Base-by-base conservation (phyloP, 2,329 filamentous ascomycete genomes). In the Stemphylium beticola region DNA sequence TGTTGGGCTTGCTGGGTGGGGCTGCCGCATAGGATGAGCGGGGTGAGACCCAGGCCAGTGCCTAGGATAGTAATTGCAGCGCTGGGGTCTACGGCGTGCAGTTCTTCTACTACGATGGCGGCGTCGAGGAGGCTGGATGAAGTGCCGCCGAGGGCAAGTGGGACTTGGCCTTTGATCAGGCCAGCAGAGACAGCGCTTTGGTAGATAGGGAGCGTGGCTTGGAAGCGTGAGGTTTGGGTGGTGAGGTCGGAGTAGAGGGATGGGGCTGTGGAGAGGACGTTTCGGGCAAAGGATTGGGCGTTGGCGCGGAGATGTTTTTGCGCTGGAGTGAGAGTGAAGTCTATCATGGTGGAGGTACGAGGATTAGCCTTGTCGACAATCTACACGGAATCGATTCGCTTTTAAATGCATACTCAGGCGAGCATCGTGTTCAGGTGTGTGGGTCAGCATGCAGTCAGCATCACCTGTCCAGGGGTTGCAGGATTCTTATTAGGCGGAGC, bases 21-120 rank as follows among this genome's bases (percentile, higher is more conserved):
- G 17, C 71, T 78, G n/a, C 75, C 77, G 1, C 71, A 76, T 31
- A 84, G 61, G 45, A 81, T 77, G 31, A 86, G 64, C 1, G 83
- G 82, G 1, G 77, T 81, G 29, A 85, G 62, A 0, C 83, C 83
- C 3, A 85, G 66, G 0, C 79, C 82, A 1, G 81, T 85, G 0
- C 75, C 81, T 34, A 84, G 77, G 14, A 85, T 77, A 0, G 81
- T 84, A 15, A 85, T 61, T 0, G 80, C 75, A 0, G 78, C 75
- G 14, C 77, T 78, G 0, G 79, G 77, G 55, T 86, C 83, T 32
- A 81, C 77, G 1, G 79, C 72, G 59, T 81, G 84, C 53, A 82
- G 75, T 56, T 85, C 82, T 59, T 85, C 82, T 0, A 83, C 77
- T 12, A 83, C 58, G 36, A 85, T 76, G 0, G 80, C 77, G 0